phyloP scores from a whole-genome alignment of 352 stramenopile species.

The Pythium monospermum region DNA sequence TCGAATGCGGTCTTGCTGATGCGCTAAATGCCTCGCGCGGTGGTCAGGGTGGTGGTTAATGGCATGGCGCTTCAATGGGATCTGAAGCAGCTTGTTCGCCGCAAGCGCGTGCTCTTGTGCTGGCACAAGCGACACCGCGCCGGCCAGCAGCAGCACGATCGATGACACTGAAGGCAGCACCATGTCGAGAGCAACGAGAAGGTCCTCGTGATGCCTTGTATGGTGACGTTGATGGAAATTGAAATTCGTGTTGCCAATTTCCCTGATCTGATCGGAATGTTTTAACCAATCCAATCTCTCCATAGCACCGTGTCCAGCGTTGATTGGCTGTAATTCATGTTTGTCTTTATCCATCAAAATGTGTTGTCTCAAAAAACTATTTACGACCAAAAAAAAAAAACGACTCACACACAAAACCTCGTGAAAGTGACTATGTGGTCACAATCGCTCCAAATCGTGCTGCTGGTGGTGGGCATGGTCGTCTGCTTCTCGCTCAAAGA shows the following conservation, averaged over 20 bases:
- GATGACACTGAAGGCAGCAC: neutral
- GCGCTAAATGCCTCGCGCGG: constrained; percentile 13
- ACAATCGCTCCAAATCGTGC: constrained; percentile 63
- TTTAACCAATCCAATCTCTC: neutral
- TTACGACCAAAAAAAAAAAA: neutral
- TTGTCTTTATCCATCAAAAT: neutral
- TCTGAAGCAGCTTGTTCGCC: constrained; percentile 17
- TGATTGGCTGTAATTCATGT: constrained; percentile 13
- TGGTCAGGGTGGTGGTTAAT: constrained; percentile 12
- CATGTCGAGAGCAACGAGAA: neutral
- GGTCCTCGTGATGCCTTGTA: neutral
- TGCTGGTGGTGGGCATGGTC: constrained; percentile 41
- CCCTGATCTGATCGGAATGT: neutral
- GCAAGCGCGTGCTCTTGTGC: constrained; percentile 5
- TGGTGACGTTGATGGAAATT: constrained; percentile 5
- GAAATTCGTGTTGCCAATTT: neutral
- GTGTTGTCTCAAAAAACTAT: neutral
- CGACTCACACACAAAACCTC: constrained; percentile 6
- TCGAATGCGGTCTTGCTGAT: constrained; percentile 46
- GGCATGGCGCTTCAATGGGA: constrained; percentile 20
- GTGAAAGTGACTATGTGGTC: constrained; percentile 11
- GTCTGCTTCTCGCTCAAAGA: constrained; percentile 47
- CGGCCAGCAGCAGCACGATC: neutral
- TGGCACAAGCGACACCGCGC: neutral
- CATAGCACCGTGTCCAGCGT: neutral